phyloP scores from a whole-genome alignment of 257 asterid genomes.

The Solanum verrucosum region DNA sequence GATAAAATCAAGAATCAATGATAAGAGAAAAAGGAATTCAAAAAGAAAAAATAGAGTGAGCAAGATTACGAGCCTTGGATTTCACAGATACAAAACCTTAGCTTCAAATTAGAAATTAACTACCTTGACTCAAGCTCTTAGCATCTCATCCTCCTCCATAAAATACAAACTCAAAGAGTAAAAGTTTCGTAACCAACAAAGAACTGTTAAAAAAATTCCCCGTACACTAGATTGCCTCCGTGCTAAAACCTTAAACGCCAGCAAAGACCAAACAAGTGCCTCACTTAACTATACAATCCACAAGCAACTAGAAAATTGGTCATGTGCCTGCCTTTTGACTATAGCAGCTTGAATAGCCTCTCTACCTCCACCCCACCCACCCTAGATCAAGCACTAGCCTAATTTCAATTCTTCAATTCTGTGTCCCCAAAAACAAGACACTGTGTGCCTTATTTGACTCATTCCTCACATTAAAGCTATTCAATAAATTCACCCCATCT shows the following conservation, averaged over 20 bases:
- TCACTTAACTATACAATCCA: neutral
- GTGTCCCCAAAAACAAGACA: neutral
- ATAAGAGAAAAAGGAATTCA: neutral
- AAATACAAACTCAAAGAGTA: neutral
- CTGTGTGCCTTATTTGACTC: neutral
- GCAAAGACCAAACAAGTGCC: neutral
- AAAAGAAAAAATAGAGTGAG: neutral
- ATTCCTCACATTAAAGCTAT: neutral
- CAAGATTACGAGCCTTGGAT: neutral
- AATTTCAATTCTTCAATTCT: neutral
- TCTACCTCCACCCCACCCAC: neutral
- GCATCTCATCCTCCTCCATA: neutral
- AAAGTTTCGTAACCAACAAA: neutral
- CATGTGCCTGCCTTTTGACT: neutral
- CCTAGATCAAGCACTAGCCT: neutral
- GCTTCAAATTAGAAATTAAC: neutral
- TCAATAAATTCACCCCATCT: neutral
- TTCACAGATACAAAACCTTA: neutral
- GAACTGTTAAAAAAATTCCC: neutral
- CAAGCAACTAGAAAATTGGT: slow-evolving; percentile 8
- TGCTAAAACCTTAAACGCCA: neutral
- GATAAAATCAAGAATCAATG: neutral
- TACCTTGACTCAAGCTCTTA: neutral
- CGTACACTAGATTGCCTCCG: neutral
- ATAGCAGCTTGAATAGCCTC: neutral